Base-by-base conservation (phyloP, 805 yeast species). In the Starmerella etchellsii region DNA sequence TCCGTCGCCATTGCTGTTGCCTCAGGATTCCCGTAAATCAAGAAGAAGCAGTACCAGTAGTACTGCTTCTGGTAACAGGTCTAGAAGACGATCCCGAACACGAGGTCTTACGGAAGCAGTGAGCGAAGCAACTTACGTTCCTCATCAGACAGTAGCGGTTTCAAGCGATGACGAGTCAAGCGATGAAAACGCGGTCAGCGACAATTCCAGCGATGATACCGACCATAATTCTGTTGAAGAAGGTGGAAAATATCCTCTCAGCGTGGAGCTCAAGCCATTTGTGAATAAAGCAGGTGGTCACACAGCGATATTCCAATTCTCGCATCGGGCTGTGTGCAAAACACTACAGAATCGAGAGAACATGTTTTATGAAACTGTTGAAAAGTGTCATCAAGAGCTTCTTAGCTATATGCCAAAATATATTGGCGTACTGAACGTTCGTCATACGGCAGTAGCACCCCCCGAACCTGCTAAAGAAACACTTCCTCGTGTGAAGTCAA, bases 221-320 rank as follows among this genome's bases (percentile, higher is more conserved):
- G 52, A 42, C 23, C 35, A 42, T 19, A 49, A 39, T 28, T 53
- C 51, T 4, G 31, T 40, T 3, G 54, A 54, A 15, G 48, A 40
- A 13, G 54, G 50, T 14, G 39, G 39, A 2, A 49, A 41, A 50
- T 52, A 49, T 47, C 68, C 69, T 0, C 49, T 84, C 24, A 81
- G 95, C 1, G 95, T 87, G 1, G 96, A 88, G 57, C 63, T 88
- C 43, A 74, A 82, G 40, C 97, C 97, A 1, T 88, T 87, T 62
- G 77, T 78, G 41, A 85, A 91, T 57, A 85, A 82, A 56, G 97
- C 91, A 19, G 99, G 99, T 7, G 99, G 99, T 0, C 99, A 91
- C 58, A 88, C 96, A 0, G 96, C 96, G 1, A 85, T 91, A 27
- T 91, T 88, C 64, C 73, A 88, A 49, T 91, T 91, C 57, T 80